A percentile compares a stretch with the other conserved stretches of the same genome.
Conservation (phyloP, 805 yeast genomes). For the Jamesozyma jinghongensis region DNA sequence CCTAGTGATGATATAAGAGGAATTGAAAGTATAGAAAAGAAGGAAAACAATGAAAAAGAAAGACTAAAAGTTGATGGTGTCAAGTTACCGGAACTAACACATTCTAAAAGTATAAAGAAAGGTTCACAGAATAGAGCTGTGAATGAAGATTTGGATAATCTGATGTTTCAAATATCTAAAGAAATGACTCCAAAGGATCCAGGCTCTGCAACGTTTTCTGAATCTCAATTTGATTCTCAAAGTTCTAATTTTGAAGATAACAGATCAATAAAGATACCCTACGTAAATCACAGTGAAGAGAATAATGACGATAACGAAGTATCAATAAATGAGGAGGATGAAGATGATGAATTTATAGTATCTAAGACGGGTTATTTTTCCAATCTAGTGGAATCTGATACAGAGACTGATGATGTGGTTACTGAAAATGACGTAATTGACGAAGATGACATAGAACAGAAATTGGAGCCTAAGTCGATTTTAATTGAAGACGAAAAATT, state of each 20-base stretch:
- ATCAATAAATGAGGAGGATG: conserved; percentile 4
- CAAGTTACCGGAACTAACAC: not conserved
- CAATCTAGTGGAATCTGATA: conserved; percentile 5
- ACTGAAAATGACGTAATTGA: not conserved
- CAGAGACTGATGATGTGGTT: not conserved
- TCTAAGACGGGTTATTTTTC: conserved; percentile 19
- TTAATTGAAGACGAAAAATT: too few species aligned
- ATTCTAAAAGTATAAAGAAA: not conserved
- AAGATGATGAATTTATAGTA: conserved; percentile 15
- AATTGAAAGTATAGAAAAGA: too few species aligned
- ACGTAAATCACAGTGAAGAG: not conserved
- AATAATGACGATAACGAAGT: not conserved
- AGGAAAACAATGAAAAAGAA: conserved; percentile 10
- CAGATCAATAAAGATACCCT: not conserved
- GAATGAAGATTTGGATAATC: conserved; percentile 23
- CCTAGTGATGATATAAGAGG: not conserved
- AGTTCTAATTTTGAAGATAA: not conserved
- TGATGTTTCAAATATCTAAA: conserved; percentile 27
- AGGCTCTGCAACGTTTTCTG: too few species aligned
- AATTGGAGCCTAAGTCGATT: too few species aligned
- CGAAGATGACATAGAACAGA: not conserved
- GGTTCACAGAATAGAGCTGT: conserved; percentile 10
- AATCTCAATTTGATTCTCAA: not conserved
- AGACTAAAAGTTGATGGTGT: not conserved
- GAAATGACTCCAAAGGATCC: conserved; percentile 22